These are phyloP conservation scores for Discostella pseudostelligera DNA, from an alignment of 108 stramenopile genomes.

Conservation along the genomic window DNA sequence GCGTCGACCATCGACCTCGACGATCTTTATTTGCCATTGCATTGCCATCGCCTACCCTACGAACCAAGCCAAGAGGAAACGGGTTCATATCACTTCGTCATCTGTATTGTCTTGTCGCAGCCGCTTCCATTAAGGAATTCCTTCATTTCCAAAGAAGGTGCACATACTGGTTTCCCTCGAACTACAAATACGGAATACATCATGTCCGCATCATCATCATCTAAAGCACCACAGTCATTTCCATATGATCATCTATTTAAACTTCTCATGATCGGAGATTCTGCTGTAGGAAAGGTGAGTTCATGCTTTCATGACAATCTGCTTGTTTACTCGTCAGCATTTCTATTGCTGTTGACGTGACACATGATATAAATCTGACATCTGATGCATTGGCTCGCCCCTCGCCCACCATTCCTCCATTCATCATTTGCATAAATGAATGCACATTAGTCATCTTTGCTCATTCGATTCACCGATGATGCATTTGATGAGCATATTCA, in stretches of 20 bases:
- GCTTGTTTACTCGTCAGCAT: too few relatives aligned
- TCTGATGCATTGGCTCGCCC: neutral
- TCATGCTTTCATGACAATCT: neutral
- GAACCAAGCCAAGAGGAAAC: too few relatives aligned
- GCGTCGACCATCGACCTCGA: too few relatives aligned
- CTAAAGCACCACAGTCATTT: conserved; percentile 63
- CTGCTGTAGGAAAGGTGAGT: conserved; percentile 93
- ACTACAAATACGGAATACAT: conserved; percentile 1
- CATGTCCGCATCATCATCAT: conserved; percentile 21
- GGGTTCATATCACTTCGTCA: too few relatives aligned
- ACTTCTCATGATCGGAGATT: conserved; percentile 97
- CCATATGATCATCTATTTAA: conserved; percentile 99
- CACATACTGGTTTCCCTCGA: too few relatives aligned
- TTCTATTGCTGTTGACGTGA: neutral
- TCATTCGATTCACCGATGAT: conserved; percentile 97
- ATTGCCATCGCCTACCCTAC: too few relatives aligned
- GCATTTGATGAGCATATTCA: conserved; percentile 98
- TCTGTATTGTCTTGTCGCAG: too few relatives aligned
- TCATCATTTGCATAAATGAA: neutral
- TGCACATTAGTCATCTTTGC: conserved; percentile 77
- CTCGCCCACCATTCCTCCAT: neutral
- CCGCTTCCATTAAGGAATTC: too few relatives aligned
- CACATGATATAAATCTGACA: neutral
- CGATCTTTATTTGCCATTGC: too few relatives aligned
- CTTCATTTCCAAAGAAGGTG: too few relatives aligned